Evolutionary conservation across 2,329 filamentous ascomycete species (phyloP).

Genomic region (Phyllosticta ampelicida): DNA sequence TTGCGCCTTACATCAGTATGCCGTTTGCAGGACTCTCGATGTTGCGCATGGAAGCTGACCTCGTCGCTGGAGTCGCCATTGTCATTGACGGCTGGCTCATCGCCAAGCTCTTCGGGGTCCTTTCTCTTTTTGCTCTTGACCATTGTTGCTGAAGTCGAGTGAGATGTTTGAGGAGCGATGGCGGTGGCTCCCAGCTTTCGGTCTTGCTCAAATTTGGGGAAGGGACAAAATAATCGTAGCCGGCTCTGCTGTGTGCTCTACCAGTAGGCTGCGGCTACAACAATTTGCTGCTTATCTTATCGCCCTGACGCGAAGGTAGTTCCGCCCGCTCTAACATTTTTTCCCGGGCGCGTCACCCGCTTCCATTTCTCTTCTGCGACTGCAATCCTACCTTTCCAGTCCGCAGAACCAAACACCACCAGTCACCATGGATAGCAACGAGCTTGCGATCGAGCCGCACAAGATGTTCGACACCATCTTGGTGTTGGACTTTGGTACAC

Average conservation of each 20-base stretch:
- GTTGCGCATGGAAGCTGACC: constrained; percentile 9
- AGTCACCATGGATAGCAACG: constrained; percentile 27
- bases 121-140: constrained; percentile 25
- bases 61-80: constrained; percentile 25
- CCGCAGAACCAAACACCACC: constrained; percentile 5
- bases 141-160: constrained; percentile 17
- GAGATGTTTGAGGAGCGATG: neutral
- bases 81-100: constrained; percentile 21
- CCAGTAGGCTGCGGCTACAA: neutral
- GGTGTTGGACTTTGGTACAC: constrained; percentile 53
- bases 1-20: constrained; percentile 10
- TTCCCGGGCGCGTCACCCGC: constrained; percentile 5
- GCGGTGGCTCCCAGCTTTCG: neutral
- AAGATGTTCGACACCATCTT: constrained; percentile 56
- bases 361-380: constrained; percentile 7
- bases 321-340: constrained; percentile 6
- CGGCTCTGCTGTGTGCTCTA: neutral
- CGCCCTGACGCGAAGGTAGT: neutral
- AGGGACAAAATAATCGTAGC: neutral
- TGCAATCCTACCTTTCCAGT: constrained; percentile 8
- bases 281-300: neutral
- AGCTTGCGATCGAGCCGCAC: constrained; percentile 36
- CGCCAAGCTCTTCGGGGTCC: constrained; percentile 24
- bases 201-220: neutral
- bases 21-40: neutral